Evolutionary conservation across 805 yeast genomes (phyloP).

Genomic region (Blastobotrys robertii): DNA sequence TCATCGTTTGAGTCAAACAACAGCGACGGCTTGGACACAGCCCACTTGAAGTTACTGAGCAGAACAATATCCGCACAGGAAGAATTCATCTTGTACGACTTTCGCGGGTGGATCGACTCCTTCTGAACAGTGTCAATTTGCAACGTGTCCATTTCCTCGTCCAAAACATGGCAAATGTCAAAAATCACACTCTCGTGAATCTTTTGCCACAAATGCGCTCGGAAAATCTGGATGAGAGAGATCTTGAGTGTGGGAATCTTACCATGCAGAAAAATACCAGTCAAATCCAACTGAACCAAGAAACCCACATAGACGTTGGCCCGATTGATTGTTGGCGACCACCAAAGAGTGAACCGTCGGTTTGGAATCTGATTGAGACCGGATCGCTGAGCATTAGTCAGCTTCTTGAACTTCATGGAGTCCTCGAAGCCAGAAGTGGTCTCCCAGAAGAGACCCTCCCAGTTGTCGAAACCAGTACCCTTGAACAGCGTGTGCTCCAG

Average conservation of each 20-base stretch:
- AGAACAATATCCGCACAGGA: constrained; percentile 87
- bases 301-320: constrained; percentile 98
- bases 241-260: constrained; percentile 95
- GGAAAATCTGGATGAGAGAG: constrained; percentile 87
- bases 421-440: constrained; percentile 97
- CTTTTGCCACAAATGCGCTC: constrained; percentile 99
- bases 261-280: constrained; percentile 96
- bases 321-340: constrained; percentile 98
- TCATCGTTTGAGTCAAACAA: constrained; percentile 62
- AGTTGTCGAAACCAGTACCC: constrained; percentile 94
- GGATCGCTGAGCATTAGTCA: constrained; percentile 95
- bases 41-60: constrained; percentile 71
- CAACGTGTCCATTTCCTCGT: constrained; percentile 71
- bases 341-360: constrained; percentile 94
- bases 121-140: constrained; percentile 82
- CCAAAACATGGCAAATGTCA: constrained; percentile 87
- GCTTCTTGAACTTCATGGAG: constrained; percentile 83
- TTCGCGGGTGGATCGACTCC: constrained; percentile 91
- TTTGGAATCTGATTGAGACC: constrained; percentile 97
- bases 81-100: constrained; percentile 94
- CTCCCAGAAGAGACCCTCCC: constrained; percentile 99
- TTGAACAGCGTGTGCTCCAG: constrained; percentile 89
- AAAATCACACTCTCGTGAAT: constrained; percentile 93
- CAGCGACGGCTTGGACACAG: constrained; percentile 64
- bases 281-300: constrained; percentile 87